A percentile compares a stretch with the other conserved stretches of the same genome.
These are phyloP conservation scores for Talaromyces liani DNA, from an alignment of 495 filamentous ascomycete genomes.

Conservation along the genomic window DNA sequence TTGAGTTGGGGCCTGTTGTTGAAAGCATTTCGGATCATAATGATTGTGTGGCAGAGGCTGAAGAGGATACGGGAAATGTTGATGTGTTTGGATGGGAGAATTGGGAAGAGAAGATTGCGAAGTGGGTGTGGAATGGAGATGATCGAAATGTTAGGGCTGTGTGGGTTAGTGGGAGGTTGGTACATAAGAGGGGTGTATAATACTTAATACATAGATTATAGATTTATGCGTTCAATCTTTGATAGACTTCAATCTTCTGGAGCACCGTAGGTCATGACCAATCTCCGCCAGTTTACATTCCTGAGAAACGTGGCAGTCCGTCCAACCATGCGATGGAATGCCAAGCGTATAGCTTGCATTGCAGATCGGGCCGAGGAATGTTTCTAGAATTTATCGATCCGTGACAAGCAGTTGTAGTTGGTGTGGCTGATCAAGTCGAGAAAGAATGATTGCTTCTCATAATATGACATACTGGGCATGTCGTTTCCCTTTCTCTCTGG, in stretches of 20 bases:
- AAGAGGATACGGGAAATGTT: constrained; percentile 29
- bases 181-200: constrained; percentile 40
- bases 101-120: constrained; percentile 69
- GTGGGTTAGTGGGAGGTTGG: constrained; percentile 73
- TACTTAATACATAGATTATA: background rate
- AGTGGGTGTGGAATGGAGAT: constrained; percentile 87
- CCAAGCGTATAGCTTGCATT: background rate
- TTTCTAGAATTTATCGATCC: background rate
- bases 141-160: constrained; percentile 74
- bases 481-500: background rate
- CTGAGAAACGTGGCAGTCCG: background rate
- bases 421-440: background rate
- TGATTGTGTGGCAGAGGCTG: background rate
- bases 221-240: background rate
- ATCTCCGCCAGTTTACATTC: background rate
- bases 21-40: constrained; percentile 14
- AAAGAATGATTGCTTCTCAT: background rate
- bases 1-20: constrained; percentile 47
- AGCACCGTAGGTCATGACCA: background rate
- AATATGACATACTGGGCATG: background rate
- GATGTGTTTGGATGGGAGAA: constrained; percentile 84
- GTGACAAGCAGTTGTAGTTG: background rate
- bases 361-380: background rate
- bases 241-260: no score
- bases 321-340: background rate